Evolutionary conservation across 139 green algal species (phyloP).

Genomic region (Chlamydomonas schloesseri): DNA sequence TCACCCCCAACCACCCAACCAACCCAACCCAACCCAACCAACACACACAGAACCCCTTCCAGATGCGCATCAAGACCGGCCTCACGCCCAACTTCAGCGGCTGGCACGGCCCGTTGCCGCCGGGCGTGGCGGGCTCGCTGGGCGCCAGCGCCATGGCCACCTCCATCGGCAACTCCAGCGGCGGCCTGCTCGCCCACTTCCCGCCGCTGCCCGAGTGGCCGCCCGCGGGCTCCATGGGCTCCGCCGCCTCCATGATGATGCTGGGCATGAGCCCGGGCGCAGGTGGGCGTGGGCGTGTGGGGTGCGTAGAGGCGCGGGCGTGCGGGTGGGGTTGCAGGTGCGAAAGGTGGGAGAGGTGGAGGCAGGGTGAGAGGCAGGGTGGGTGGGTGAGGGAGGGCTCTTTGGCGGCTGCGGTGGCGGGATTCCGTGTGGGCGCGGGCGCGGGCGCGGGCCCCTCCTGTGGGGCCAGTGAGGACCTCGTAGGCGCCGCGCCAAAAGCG

Average conservation of each 20-base stretch:
- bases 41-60: neutral
- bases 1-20: neutral
- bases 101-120: conserved; percentile 25
- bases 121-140: neutral
- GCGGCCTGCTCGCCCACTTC: conserved; percentile 3
- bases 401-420: no score
- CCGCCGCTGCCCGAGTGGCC: conserved; percentile 61
- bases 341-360: no score
- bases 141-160: no score
- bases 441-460: no score
- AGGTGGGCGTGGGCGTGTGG: neutral
- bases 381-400: no score
- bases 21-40: neutral
- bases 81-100: conserved; percentile 41
- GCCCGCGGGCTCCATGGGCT: conserved; percentile 49
- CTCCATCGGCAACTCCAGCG: neutral
- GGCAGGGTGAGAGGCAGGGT: no score
- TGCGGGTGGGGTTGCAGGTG: no score
- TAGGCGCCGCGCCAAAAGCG: no score
- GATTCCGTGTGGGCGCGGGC: no score
- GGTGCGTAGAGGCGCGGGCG: no score
- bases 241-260: conserved; percentile 22
- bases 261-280: conserved; percentile 34
- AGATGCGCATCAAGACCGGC: conserved; percentile 32
- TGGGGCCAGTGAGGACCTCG: no score